phyloP scores from a whole-genome alignment of 1,284 basidiomycete genomes.

The Laetiporus sulphureus region DNA sequence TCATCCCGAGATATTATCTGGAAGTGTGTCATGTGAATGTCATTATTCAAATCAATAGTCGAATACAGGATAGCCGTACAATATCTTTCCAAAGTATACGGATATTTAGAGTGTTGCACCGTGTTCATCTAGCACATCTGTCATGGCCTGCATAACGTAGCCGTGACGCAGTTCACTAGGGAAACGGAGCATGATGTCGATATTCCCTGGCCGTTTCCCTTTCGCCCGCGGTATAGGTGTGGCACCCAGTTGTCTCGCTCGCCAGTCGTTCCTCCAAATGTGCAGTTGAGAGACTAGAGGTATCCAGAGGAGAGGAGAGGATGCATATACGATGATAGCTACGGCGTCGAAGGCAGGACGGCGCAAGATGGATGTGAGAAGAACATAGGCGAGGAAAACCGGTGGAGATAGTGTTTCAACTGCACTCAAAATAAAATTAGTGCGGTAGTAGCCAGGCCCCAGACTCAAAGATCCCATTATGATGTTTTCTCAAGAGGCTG shows the following conservation, averaged over 20 bases:
- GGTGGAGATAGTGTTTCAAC: not conserved
- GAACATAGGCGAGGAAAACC: not conserved
- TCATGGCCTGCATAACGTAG: constrained; percentile 51
- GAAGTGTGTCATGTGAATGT: not conserved
- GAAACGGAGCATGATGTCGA: constrained; percentile 53
- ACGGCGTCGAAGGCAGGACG: not conserved
- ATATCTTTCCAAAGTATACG: constrained; percentile 56
- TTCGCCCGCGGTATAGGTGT: constrained; percentile 44
- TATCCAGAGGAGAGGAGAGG: constrained; percentile 1
- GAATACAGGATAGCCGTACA: no score
- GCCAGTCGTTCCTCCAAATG: constrained; percentile 3
- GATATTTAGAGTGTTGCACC: constrained; percentile 56
- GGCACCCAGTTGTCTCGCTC: constrained; percentile 31
- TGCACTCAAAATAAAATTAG: constrained; percentile 3
- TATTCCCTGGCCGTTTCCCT: constrained; percentile 63
- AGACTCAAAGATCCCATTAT: not conserved
- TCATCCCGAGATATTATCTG: constrained; percentile 7
- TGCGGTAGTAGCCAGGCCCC: constrained; percentile 1
- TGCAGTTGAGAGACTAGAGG: not conserved
- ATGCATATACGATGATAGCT: not conserved
- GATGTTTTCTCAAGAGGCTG: no score
- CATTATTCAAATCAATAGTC: not conserved
- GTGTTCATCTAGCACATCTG: constrained; percentile 52
- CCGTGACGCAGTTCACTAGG: constrained; percentile 45
- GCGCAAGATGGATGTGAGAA: not conserved